These are phyloP conservation scores for Vanderwaltozyma verrucispora DNA, from an alignment of 805 yeast species.

Conservation along the genomic window DNA sequence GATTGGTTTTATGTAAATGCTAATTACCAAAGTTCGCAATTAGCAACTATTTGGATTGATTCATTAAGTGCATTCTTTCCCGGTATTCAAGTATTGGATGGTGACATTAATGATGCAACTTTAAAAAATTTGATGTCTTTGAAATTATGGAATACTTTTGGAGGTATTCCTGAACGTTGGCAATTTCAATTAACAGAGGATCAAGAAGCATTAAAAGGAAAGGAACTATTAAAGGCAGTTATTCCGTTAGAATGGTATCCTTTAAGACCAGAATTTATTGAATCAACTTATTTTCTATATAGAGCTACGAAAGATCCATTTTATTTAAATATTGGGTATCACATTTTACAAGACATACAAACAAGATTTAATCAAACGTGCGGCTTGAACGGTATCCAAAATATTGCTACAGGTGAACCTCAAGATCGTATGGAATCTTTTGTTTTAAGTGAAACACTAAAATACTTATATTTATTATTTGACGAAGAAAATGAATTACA, in stretches of 20 bases:
- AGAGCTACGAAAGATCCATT: slow-evolving; percentile 81
- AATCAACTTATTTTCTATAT: slow-evolving; percentile 75
- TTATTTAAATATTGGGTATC: slow-evolving; percentile 64
- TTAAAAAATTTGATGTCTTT: slow-evolving; percentile 49
- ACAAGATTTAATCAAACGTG: slow-evolving; percentile 47
- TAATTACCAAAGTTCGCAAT: slow-evolving; percentile 40
- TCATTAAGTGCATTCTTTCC: slow-evolving; percentile 83
- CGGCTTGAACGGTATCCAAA: slow-evolving; percentile 73
- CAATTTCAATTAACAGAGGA: slow-evolving; percentile 23
- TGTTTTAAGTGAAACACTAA: slow-evolving; percentile 77
- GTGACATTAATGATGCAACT: slow-evolving; percentile 59
- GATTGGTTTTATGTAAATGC: slow-evolving; percentile 51
- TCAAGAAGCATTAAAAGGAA: neutral
- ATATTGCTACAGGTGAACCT: slow-evolving; percentile 47
- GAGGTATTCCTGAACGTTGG: slow-evolving; percentile 89
- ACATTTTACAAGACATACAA: slow-evolving; percentile 46
- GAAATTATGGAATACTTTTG: slow-evolving; percentile 73
- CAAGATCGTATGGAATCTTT: slow-evolving; percentile 90
- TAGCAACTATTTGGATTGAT: slow-evolving; percentile 65
- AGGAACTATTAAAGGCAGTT: neutral
- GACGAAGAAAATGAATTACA: slow-evolving; percentile 56
- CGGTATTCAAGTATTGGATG: slow-evolving; percentile 70
- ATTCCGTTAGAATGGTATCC: slow-evolving; percentile 78
- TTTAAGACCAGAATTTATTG: slow-evolving; percentile 83
- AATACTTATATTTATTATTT: slow-evolving; percentile 71